Evolutionary conservation across 805 yeast genomes (phyloP).

Genomic region (Candida parachauliodes): DNA sequence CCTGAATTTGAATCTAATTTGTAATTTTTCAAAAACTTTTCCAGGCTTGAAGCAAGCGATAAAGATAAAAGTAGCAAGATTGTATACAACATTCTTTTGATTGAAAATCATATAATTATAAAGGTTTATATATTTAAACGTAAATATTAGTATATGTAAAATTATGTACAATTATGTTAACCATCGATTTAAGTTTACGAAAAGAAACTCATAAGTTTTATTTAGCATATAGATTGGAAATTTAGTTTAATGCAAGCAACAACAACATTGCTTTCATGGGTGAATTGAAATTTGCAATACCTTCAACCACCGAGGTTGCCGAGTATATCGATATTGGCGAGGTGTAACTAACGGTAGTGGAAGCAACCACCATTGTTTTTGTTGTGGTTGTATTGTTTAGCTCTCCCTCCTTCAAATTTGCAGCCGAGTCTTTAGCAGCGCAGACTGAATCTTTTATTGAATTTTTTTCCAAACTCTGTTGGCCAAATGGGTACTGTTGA

Average conservation of each 20-base stretch:
- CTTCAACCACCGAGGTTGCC: neutral
- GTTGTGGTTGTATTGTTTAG: neutral
- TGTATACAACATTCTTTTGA: no score
- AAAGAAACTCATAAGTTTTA: no score
- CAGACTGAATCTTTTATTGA: neutral
- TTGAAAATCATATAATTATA: no score
- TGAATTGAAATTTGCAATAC: neutral
- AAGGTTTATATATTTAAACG: no score
- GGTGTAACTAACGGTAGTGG: neutral
- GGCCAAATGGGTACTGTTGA: neutral
- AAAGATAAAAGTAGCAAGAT: no score
- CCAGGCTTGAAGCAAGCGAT: no score
- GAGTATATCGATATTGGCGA: conserved; percentile 1
- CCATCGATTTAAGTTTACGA: no score
- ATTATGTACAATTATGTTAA: no score
- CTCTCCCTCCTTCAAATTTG: neutral
- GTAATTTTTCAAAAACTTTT: no score
- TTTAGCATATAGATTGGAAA: no score
- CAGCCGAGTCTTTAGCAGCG: neutral
- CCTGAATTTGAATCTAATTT: no score
- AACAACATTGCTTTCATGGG: neutral
- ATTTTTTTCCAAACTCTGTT: neutral
- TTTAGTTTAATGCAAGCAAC: neutral
- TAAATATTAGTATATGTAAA: no score
- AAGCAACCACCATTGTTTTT: neutral